A percentile compares a stretch with the other conserved stretches of the same genome.
These are phyloP conservation scores for Chenopodium album DNA, from an alignment of 148 eudicot species.

Conservation along the genomic window DNA sequence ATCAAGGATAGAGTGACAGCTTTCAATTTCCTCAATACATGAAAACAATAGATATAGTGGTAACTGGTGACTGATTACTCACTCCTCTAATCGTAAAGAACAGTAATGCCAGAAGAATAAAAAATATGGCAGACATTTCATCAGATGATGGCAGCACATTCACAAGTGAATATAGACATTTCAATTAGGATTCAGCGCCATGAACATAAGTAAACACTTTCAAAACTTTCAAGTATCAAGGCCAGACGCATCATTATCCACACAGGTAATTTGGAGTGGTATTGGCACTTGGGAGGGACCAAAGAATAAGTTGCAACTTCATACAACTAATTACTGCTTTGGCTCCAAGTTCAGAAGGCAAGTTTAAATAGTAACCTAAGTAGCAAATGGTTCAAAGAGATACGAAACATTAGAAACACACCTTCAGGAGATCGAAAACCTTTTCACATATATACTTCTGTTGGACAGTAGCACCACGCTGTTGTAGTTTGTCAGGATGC, in stretches of 20 bases:
- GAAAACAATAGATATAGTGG: neutral
- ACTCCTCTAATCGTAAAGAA: too few species aligned
- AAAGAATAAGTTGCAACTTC: neutral
- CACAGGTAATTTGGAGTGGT: neutral
- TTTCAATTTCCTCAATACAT: neutral
- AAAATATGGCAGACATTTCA: neutral
- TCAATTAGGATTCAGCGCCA: neutral
- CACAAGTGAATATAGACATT: neutral
- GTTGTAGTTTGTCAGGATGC: conserved; percentile 98
- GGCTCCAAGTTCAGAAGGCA: neutral
- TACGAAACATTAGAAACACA: conserved; percentile 21
- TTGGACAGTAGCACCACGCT: conserved; percentile 88
- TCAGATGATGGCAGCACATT: neutral
- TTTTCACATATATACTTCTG: conserved; percentile 95
- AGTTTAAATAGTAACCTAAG: neutral
- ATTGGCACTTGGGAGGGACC: neutral
- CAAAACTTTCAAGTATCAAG: neutral
- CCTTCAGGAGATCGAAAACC: conserved; percentile 98
- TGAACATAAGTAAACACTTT: neutral
- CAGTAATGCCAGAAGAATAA: neutral
- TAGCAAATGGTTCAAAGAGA: neutral
- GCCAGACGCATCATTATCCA: neutral
- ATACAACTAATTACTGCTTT: neutral
- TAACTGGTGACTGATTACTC: neutral
- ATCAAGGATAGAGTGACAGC: neutral